Evolutionary conservation across 495 filamentous ascomycete species (phyloP).

Genomic region (Trichocladium uniseriatum): DNA sequence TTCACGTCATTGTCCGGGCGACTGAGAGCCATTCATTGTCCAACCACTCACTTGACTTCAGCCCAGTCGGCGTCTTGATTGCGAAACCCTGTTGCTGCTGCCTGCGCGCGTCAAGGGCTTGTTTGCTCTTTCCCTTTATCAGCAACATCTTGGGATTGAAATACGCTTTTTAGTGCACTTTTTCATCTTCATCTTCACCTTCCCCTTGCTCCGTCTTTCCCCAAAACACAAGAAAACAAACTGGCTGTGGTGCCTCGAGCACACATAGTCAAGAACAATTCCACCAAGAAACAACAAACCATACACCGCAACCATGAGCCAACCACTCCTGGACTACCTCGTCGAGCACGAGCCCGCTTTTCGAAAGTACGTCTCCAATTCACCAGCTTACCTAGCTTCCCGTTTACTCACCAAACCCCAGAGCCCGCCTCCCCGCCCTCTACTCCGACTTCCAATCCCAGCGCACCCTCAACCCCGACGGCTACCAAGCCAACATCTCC

Average conservation of each 20-base stretch:
- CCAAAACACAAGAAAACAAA: neutral
- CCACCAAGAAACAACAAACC: neutral
- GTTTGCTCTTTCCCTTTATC: neutral
- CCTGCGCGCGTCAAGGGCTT: neutral
- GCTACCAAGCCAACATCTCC: conserved; percentile 72
- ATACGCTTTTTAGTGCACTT: too few relatives aligned
- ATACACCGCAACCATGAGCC: neutral
- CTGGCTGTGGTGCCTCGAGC: neutral
- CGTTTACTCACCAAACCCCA: conserved; percentile 23
- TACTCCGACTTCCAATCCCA: conserved; percentile 88
- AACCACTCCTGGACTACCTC: conserved; percentile 36
- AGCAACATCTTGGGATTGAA: too few relatives aligned
- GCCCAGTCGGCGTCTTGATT: neutral
- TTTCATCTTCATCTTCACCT: too few relatives aligned
- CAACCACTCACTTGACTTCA: neutral
- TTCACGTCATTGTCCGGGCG: conserved; percentile 6
- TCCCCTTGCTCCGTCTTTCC: neutral
- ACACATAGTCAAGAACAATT: neutral
- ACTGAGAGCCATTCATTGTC: neutral
- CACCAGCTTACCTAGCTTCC: neutral
- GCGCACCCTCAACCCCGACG: conserved; percentile 76
- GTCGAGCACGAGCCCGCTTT: conserved; percentile 38
- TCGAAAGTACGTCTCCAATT: conserved; percentile 27
- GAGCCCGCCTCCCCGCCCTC: conserved; percentile 77
- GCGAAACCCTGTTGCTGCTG: conserved; percentile 1